Evolutionary conservation across 2,329 filamentous ascomycete species (phyloP), one percentile per base, ranked within the genome.

Genomic region (Dactylellina cionopaga): DNA sequence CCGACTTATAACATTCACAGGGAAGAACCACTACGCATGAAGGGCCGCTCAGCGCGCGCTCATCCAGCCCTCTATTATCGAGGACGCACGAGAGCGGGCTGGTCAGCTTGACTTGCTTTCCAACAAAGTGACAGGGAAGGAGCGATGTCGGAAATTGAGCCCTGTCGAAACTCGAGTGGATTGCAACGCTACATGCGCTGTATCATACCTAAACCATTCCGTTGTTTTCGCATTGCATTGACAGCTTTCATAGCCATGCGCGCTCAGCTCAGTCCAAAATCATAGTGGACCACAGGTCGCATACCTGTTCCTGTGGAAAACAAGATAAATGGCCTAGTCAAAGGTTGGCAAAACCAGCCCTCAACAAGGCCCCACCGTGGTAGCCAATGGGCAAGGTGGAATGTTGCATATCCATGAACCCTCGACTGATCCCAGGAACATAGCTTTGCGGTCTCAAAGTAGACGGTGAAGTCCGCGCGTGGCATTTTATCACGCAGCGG

Each of bases 101-200:
- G 15, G 39, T 43, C n/a, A 46, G 24, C 44, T 33, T 43, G 63
- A 52, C 13, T 47, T 9, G 17, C 15, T 24, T 55, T 41, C 29
- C 51, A 46, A 46, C 19, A 24, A 35, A 47, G 59, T 29, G 31
- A 72, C 58, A 54, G 55, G 59, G 59, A 41, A 59, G 49, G 56
- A 65, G 59, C 68, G 68, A 65, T 72, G 51, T 65, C 68, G 68
- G 68, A 65, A 65, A 72, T 65, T 72, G 37, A 49, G 47, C 43
- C 10, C 33, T 35, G 22, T 54, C 29, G 64, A 51, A 17, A 11
- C 15, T 56, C 47, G 47, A 62, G 39, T 55, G 54, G 22, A 43
- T 19, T 11, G 43, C 13, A 55, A 37, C 47, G 24, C 37, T 54
- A 11, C 17, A 46, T 27, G 13, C 41, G 6, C 33, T 64, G 59